Evolutionary conservation across 768 basidiomycete species (phyloP).

Genomic region (Naganishia onofrii): DNA sequence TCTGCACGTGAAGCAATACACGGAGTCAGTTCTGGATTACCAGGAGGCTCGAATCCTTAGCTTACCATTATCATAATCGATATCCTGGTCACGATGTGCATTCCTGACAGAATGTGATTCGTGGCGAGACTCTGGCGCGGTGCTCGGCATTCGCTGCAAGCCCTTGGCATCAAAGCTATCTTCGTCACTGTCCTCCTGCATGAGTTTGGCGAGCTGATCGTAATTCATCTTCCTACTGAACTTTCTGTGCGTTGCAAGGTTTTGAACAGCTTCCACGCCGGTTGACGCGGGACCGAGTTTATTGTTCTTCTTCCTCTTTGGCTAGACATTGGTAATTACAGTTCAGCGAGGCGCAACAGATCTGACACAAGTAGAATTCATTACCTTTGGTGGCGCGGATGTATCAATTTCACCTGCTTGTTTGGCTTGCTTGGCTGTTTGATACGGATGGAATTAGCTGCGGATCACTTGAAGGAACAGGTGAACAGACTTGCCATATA

Average conservation of each 20-base stretch:
- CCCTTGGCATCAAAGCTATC: constrained; percentile 3
- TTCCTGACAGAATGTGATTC: not conserved
- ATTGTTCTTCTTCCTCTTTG: constrained; percentile 24
- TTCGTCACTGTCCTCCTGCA: constrained; percentile 19
- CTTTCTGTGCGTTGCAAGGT: constrained; percentile 25
- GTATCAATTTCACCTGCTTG: constrained; percentile 25
- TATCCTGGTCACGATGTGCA: not conserved
- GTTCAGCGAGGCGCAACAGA: not conserved
- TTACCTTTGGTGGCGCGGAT: constrained; percentile 4
- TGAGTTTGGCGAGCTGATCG: constrained; percentile 15
- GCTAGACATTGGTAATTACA: not conserved
- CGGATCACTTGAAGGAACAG: not conserved
- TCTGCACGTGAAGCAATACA: not conserved
- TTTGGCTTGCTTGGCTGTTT: constrained; percentile 27
- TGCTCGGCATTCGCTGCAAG: constrained; percentile 1
- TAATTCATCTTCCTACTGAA: constrained; percentile 34
- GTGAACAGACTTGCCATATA: constrained; percentile 64
- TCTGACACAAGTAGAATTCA: not conserved
- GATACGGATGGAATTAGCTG: not conserved
- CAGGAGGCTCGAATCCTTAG: not conserved
- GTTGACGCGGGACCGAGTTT: constrained; percentile 22
- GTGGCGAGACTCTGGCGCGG: constrained; percentile 1
- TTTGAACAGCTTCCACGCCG: constrained; percentile 21
- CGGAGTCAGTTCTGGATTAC: not conserved
- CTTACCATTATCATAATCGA: constrained; percentile 23